Evolutionary conservation across 441 rosid genomes (phyloP).

Genomic region (Lepidium campestre): DNA sequence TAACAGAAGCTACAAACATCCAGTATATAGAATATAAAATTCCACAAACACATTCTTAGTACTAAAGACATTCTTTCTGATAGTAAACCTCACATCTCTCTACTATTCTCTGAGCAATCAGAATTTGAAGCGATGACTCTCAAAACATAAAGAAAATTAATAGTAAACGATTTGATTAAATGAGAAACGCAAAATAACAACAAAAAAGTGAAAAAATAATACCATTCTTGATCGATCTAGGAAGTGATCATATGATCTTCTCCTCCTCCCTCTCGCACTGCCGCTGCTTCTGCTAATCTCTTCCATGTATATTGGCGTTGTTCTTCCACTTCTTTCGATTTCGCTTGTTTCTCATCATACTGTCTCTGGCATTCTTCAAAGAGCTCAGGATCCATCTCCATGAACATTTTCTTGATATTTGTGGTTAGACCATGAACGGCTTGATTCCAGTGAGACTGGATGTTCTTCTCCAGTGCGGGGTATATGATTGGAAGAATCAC

Average conservation of each 20-base stretch:
- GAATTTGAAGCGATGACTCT: slow-evolving; percentile 12
- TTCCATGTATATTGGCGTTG: slow-evolving; percentile 73
- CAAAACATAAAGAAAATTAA: slow-evolving; percentile 3
- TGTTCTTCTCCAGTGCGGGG: slow-evolving; percentile 78
- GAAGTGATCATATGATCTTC: slow-evolving; percentile 48
- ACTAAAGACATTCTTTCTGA: slow-evolving; percentile 16
- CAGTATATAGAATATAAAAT: neutral
- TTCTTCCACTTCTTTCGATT: slow-evolving; percentile 64
- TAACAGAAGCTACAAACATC: slow-evolving; percentile 6
- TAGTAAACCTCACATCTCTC: slow-evolving; percentile 17
- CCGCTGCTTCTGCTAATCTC: slow-evolving; percentile 69
- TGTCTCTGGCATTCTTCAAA: slow-evolving; percentile 72
- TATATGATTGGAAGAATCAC: slow-evolving; percentile 70
- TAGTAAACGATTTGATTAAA: slow-evolving; percentile 10
- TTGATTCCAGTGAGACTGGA: slow-evolving; percentile 83
- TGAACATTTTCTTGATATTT: slow-evolving; percentile 79
- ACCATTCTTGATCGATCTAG: slow-evolving; percentile 30
- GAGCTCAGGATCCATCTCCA: slow-evolving; percentile 78
- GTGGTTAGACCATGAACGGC: slow-evolving; percentile 79
- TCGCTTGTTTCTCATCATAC: slow-evolving; percentile 56
- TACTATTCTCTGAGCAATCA: slow-evolving; percentile 24
- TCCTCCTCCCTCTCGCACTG: slow-evolving; percentile 39
- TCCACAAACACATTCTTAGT: slow-evolving; percentile 18
- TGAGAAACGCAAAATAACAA: neutral
- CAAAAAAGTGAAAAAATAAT: slow-evolving; percentile 9